Percentiles rank a stretch among this genome's conserved stretches.
phyloP scores from a whole-genome alignment of 2,329 filamentous ascomycete genomes.

The Scytalidium lignicola region DNA sequence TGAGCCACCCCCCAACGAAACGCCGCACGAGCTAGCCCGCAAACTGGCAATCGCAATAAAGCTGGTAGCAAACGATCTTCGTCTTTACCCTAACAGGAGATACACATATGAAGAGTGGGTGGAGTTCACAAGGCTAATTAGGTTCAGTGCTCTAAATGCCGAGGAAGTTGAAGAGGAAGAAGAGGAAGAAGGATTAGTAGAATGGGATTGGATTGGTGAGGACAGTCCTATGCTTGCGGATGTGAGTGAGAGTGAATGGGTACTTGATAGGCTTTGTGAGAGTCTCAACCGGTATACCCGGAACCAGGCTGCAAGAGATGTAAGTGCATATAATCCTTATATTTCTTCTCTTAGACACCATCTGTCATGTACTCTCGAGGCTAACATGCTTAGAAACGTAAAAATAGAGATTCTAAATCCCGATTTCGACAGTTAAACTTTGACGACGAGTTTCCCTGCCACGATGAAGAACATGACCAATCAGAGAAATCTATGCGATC shows the following conservation, averaged over 20 bases:
- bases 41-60: constrained; percentile 53
- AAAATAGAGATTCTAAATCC: too few relatives aligned
- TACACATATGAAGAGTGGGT: constrained; percentile 68
- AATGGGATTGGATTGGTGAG: constrained; percentile 71
- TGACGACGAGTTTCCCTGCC: too few relatives aligned
- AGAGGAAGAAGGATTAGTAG: constrained; percentile 52
- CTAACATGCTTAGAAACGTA: too few relatives aligned
- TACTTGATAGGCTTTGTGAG: constrained; percentile 61
- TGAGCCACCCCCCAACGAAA: constrained; percentile 22
- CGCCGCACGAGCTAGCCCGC: constrained; percentile 45
- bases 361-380: too few relatives aligned
- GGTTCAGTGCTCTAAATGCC: constrained; percentile 39
- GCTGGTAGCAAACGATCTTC: constrained; percentile 48
- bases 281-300: constrained; percentile 44
- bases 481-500: too few relatives aligned
- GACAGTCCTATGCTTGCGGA: constrained; percentile 62
- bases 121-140: constrained; percentile 58
- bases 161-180: constrained; percentile 36
- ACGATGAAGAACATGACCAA: too few relatives aligned
- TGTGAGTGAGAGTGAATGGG: constrained; percentile 60
- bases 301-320: constrained; percentile 17
- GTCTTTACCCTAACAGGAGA: constrained; percentile 37
- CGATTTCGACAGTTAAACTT: too few relatives aligned
- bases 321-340: constrained; percentile 10
- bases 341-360: too few relatives aligned